Percentiles rank a stretch among this genome's conserved stretches.
Evolutionary conservation across 495 filamentous ascomycete genomes (phyloP).

Genomic region (Sordaria brevicollis): DNA sequence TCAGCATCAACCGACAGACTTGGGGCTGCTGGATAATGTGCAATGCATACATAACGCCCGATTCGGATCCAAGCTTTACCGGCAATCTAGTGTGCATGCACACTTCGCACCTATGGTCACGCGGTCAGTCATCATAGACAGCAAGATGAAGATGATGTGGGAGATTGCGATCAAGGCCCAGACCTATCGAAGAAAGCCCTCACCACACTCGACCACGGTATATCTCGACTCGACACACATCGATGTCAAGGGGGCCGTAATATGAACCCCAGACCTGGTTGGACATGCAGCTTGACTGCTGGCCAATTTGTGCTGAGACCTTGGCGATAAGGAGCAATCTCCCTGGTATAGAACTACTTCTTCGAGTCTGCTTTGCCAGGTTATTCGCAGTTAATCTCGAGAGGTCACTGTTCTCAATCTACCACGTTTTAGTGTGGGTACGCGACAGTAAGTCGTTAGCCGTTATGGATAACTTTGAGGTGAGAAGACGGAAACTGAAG

Average conservation of each 20-base stretch:
- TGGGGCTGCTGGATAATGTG: neutral
- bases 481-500: neutral
- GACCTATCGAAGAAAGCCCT: neutral
- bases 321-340: neutral
- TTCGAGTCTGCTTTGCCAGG: neutral
- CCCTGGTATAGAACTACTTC: neutral
- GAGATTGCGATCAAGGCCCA: neutral
- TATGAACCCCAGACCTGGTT: neutral
- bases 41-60: neutral
- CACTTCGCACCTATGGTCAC: neutral
- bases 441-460: neutral
- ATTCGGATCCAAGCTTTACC: neutral
- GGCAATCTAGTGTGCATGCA: neutral
- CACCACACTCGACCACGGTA: neutral
- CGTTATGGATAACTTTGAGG: neutral
- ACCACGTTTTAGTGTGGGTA: neutral
- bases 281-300: neutral
- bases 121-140: neutral
- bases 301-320: neutral
- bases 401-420: neutral
- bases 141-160: neutral
- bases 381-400: neutral
- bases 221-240: neutral
- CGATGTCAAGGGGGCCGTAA: neutral
- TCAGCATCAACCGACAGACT: neutral